Evolutionary conservation across 2,329 filamentous ascomycete genomes (phyloP), one percentile per base, ranked within the genome.

Genomic region (Fusarium palustre): DNA sequence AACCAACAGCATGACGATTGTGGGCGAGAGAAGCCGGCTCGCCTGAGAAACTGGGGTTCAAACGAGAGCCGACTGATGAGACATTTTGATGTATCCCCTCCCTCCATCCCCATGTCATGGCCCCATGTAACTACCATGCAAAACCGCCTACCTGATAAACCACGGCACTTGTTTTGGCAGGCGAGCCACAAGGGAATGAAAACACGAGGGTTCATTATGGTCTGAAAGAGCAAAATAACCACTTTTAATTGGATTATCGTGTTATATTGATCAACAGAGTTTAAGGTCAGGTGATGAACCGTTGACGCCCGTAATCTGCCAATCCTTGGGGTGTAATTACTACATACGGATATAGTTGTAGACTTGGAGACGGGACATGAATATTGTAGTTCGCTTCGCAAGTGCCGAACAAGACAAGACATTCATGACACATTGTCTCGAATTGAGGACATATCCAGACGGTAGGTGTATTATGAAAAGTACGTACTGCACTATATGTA

Each of bases 271-370:
- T 58, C 49, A 57, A 64, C 59, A 63, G 49, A 59, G 65, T 74
- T 65, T 56, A 59, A 63, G 55, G 71, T 74, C 71, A 74, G 71
- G 71, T 74, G 71, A 74, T 74, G 62, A 57, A 36, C 34, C 54
- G 57, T 65, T 60, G 66, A 74, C 71, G 71, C 71, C 58, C 66
- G 71, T 63, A 69, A 74, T 69, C 58, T 39, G 66, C 54, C 53
- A 59, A 59, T 61, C 59, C 50, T 66, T 67, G 64, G 42, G 36
- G 38, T 47, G 31, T 55, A 33, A 63, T 46, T 46, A 31, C 46
- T 46, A 47, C 47, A 28, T 15, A 39, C 36, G 36, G 36, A 39
- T 39, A 22, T 7, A 39, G 20, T 20, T 39, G 36, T 39, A 13
- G 36, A 20, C 13, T 39, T 39, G 20, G 36, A 39, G 36, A 39